phyloP scores from a whole-genome alignment of 2,329 filamentous ascomycete species.

The Zymoseptoria ardabiliae region DNA sequence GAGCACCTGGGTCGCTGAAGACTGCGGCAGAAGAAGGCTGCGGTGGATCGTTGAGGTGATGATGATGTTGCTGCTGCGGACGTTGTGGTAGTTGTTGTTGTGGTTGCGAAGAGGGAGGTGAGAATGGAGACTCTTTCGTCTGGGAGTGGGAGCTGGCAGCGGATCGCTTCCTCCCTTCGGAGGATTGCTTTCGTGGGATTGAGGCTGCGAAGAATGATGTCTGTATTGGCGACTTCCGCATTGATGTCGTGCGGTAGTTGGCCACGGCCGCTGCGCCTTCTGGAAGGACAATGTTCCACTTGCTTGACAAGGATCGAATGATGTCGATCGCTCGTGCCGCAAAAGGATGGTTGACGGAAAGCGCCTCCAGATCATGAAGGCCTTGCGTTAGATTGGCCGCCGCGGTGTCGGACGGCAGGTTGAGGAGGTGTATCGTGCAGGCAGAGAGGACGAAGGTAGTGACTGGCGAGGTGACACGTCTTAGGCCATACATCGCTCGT shows the following conservation, averaged over 20 bases:
- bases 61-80: neutral
- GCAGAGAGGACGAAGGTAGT: conserved; percentile 37
- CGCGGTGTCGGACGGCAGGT: conserved; percentile 33
- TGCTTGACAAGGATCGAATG: conserved; percentile 35
- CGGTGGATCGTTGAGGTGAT: neutral
- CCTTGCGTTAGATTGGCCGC: conserved; percentile 35
- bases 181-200: conserved; percentile 20
- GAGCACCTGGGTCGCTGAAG: conserved; percentile 18
- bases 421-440: conserved; percentile 39
- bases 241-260: conserved; percentile 19
- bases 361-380: conserved; percentile 36
- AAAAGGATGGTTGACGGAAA: conserved; percentile 39
- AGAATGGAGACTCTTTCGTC: conserved; percentile 17
- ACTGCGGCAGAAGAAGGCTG: conserved; percentile 21
- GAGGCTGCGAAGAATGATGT: conserved; percentile 27
- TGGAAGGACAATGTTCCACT: conserved; percentile 39
- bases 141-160: neutral
- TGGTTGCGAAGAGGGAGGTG: conserved; percentile 10
- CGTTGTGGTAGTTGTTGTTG: conserved; percentile 4
- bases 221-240: conserved; percentile 15
- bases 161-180: conserved; percentile 17
- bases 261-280: conserved; percentile 27
- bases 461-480: conserved; percentile 34
- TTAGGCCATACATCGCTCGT: conserved; percentile 38
- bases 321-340: conserved; percentile 38